Base-by-base conservation (phyloP, 148 eudicot species). In the Amaranthus palmeri region DNA sequence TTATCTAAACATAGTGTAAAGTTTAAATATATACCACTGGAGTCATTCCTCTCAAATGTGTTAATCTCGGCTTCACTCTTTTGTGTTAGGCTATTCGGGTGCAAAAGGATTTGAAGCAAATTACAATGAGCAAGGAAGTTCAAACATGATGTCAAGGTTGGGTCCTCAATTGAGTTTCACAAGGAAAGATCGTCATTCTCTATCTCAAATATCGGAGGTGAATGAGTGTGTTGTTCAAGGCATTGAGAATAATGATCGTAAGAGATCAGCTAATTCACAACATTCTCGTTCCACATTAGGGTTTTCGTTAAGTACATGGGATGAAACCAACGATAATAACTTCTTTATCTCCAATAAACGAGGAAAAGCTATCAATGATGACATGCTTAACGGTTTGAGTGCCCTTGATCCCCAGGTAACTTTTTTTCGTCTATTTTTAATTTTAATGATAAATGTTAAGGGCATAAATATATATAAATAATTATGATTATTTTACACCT, bases 141-240 rank as follows among this genome's bases (percentile, higher is more conserved):
- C 80, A 11, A 48, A 67, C 36, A 81, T 79, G 43, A 47, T 83
- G 74, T 79, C 90, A 5, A 80, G 90, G 67, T 70, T 88, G 73
- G 86, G 83, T 25, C 74, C 96, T 44, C 92, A 88, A 74, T 43
- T 83, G 53, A 90, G 89, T 83, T 90, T 90, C 81, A 82, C 90
- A 7, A 72, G 84, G 58, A 72, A 76, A 55, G 90, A 86, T 65
- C 81, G 67, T 46, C 72, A 77, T 9, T 50, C 86, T 18, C 85
- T 88, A 42, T 78, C 92, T 76, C 87, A 83, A 45, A 81, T 88
- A 8, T 72, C 86, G 0, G 90, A 86, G 67, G 80, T 82, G 64
- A 83, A 72, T 67, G 86, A 85, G 65, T 69, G 40, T 57, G 73
- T 65, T 51, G 75, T 82, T 25, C 67, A 58, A 58, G 47, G 65